A percentile compares a stretch with the other conserved stretches of the same genome.
Evolutionary conservation across 441 rosid genomes (phyloP).

Genomic region (Hura crepitans): DNA sequence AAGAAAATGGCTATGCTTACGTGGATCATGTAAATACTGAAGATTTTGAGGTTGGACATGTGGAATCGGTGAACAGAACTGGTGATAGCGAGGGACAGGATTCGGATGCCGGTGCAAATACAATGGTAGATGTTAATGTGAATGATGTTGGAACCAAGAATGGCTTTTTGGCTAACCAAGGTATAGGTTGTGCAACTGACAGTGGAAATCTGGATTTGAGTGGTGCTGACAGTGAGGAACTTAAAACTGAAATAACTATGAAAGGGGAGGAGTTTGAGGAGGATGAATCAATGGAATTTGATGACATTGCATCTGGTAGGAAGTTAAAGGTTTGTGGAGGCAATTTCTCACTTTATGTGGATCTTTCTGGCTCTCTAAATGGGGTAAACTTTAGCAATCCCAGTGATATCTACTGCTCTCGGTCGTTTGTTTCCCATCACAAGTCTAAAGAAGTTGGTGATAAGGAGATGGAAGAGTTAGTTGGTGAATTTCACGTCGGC

Average conservation of each 20-base stretch:
- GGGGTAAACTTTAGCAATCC: conserved; percentile 18
- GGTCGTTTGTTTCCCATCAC: conserved; percentile 19
- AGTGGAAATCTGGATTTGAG: conserved; percentile 12
- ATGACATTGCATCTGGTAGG: conserved; percentile 33
- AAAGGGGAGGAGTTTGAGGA: conserved; percentile 26
- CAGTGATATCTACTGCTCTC: conserved; percentile 23
- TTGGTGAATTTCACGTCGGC: conserved; percentile 40
- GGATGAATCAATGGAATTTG: conserved; percentile 22
- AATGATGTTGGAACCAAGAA: conserved; percentile 21
- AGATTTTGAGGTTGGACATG: conserved; percentile 7
- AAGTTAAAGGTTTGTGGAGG: conserved; percentile 53
- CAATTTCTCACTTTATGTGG: conserved; percentile 68
- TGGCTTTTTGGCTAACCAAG: conserved; percentile 23
- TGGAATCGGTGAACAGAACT: conserved; percentile 2
- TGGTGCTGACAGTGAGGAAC: conserved; percentile 12
- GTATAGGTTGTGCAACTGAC: conserved; percentile 10
- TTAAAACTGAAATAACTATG: conserved; percentile 17
- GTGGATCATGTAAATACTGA: conserved; percentile 15
- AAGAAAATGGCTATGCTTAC: conserved; percentile 23
- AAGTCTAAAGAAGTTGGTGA: conserved; percentile 23
- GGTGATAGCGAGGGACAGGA: conserved; percentile 18
- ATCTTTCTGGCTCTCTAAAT: conserved; percentile 42
- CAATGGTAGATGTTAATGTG: conserved; percentile 21
- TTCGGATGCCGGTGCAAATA: conserved; percentile 8
- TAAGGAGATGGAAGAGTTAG: conserved; percentile 21